Percentiles rank a stretch among this genome's conserved stretches.
Evolutionary conservation across 169 alveolate genomes (phyloP).

Genomic region (Babesia bovis): DNA sequence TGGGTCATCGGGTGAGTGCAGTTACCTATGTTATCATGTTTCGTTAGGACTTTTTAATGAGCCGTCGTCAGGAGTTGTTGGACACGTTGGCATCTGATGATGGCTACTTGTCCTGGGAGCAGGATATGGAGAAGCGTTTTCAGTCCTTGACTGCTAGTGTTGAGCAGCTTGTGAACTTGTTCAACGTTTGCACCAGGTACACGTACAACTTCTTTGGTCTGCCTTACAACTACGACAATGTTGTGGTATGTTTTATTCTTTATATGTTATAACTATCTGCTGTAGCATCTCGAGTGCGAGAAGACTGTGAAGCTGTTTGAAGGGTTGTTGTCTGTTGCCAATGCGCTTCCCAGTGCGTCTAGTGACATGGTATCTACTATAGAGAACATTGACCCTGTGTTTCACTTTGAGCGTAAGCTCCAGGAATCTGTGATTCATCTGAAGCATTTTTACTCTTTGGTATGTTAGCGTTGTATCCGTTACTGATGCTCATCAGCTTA

Average conservation of each 20-base stretch:
- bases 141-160: not conserved
- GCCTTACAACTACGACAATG: conserved; percentile 15
- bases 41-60: conserved; percentile 17
- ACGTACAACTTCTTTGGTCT: conserved; percentile 7
- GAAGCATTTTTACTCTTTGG: conserved; percentile 60
- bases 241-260: conserved; percentile 6
- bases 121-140: conserved; percentile 5
- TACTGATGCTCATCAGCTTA: conserved; percentile 6
- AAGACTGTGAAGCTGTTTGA: conserved; percentile 32
- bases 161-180: conserved; percentile 10
- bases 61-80: conserved; percentile 10
- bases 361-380: conserved; percentile 28
- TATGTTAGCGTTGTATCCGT: not conserved
- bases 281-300: conserved; percentile 41
- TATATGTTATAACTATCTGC: too few species aligned
- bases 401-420: conserved; percentile 19
- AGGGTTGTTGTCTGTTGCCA: conserved; percentile 9
- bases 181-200: not conserved
- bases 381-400: conserved; percentile 22
- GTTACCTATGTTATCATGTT: not conserved
- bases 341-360: conserved; percentile 7
- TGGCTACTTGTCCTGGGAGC: conserved; percentile 13
- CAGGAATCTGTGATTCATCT: conserved; percentile 51
- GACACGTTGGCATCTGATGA: conserved; percentile 16
- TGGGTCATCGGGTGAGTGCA: conserved; percentile 27